These are phyloP conservation scores for Candida ovalis DNA, from an alignment of 805 yeast genomes.

Conservation along the genomic window DNA sequence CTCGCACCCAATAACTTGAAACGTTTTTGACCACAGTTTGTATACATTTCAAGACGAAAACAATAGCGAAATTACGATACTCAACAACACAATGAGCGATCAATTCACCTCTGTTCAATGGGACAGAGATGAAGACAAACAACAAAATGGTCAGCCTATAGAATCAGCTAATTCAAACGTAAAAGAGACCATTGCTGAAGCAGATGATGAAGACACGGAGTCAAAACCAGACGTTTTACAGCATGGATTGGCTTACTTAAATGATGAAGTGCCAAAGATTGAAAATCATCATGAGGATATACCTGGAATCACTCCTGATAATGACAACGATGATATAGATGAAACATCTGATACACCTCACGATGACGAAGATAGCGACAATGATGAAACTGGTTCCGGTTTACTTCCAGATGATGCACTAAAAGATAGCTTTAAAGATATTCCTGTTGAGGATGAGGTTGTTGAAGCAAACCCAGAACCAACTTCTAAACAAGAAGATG, in stretches of 20 bases:
- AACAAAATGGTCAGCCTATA: not conserved
- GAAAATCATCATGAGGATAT: not conserved
- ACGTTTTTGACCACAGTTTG: too few relatives aligned
- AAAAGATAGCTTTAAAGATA: not conserved
- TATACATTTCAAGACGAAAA: too few relatives aligned
- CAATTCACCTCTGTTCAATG: conserved; percentile 56
- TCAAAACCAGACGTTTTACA: not conserved
- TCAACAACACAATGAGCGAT: conserved; percentile 31
- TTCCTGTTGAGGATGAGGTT: not conserved
- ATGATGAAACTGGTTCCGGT: conserved; percentile 5
- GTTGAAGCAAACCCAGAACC: not conserved
- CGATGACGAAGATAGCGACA: conserved; percentile 2
- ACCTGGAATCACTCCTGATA: not conserved
- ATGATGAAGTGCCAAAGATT: not conserved
- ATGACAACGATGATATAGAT: not conserved
- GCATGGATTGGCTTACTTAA: not conserved
- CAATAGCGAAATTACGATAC: too few relatives aligned
- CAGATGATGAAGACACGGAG: conserved; percentile 6
- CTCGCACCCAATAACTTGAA: too few relatives aligned
- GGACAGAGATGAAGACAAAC: conserved; percentile 42
- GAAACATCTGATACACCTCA: not conserved
- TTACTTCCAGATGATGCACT: conserved; percentile 3
- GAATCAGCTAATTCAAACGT: not conserved
- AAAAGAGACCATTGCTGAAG: conserved; percentile 3
- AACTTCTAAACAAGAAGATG: not conserved